phyloP scores from a whole-genome alignment of 345 rosid genomes.

The Citrus mangshanensis region DNA sequence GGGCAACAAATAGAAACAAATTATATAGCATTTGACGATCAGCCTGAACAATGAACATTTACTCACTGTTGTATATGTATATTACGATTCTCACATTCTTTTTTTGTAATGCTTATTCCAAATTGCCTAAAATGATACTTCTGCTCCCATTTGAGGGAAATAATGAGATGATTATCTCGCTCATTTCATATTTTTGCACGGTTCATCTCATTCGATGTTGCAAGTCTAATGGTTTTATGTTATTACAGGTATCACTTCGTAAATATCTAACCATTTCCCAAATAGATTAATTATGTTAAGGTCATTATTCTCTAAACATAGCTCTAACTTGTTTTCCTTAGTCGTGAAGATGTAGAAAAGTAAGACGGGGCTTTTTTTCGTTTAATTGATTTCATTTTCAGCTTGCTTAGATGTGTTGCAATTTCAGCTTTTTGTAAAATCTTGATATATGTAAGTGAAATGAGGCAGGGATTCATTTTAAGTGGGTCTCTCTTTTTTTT shows the following conservation, averaged over 20 bases:
- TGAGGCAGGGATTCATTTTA: background rate
- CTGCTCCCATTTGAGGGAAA: background rate
- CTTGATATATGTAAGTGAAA: background rate
- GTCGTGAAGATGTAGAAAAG: background rate
- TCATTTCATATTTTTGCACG: too few relatives aligned
- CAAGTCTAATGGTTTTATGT: background rate
- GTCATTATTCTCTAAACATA: background rate
- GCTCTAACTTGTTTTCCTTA: background rate
- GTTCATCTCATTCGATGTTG: background rate
- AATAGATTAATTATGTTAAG: too few relatives aligned
- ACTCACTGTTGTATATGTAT: background rate
- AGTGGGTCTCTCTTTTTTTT: background rate
- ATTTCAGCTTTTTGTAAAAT: background rate
- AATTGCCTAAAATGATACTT: background rate
- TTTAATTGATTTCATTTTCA: background rate
- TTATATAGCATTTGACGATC: background rate
- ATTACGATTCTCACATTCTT: background rate
- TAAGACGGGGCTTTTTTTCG: background rate
- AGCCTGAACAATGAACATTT: background rate
- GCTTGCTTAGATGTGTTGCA: slow-evolving; percentile 1
- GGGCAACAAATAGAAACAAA: background rate
- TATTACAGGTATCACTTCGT: background rate
- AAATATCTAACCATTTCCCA: background rate
- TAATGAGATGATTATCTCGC: background rate
- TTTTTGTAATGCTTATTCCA: background rate